These are phyloP conservation scores for Rhizopogon salebrosus DNA, from an alignment of 768 basidiomycete genomes.

Conservation along the genomic window DNA sequence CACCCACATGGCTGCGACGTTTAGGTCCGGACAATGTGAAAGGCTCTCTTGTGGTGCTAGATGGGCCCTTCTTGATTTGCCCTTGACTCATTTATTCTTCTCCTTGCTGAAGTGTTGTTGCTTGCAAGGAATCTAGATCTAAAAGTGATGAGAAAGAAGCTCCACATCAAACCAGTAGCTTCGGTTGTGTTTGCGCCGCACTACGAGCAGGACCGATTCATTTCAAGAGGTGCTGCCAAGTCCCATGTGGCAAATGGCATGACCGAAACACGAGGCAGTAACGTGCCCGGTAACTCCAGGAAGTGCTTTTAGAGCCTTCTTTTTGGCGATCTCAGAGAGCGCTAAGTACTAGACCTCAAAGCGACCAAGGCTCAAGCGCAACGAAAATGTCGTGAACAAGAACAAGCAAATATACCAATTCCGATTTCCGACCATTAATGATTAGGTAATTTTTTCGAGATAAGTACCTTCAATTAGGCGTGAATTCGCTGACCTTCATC, in stretches of 20 bases:
- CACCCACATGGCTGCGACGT: background rate
- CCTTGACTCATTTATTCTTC: conserved; percentile 10
- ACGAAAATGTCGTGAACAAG: too few relatives aligned
- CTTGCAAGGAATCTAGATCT: background rate
- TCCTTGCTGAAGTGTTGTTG: conserved; percentile 4
- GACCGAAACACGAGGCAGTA: conserved; percentile 19
- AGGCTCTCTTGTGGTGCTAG: conserved; percentile 14
- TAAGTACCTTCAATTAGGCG: too few relatives aligned
- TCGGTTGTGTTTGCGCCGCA: background rate
- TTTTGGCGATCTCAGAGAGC: background rate
- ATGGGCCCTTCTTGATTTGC: too few relatives aligned
- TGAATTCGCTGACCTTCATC: too few relatives aligned
- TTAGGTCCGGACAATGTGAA: background rate
- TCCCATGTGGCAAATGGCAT: conserved; percentile 10
- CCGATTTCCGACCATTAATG: background rate
- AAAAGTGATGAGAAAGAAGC: background rate
- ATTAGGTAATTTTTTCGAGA: too few relatives aligned
- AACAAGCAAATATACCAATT: background rate
- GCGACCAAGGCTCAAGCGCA: too few relatives aligned
- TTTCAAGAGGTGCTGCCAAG: background rate
- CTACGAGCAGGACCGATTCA: background rate
- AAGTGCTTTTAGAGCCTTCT: background rate
- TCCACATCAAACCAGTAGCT: background rate
- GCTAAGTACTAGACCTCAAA: background rate
- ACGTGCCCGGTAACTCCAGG: conserved; percentile 1